A percentile compares a stretch with the other conserved stretches of the same genome.
These are phyloP conservation scores for Paradendryphiella salina DNA, from an alignment of 2,329 filamentous ascomycete genomes.

Conservation along the genomic window DNA sequence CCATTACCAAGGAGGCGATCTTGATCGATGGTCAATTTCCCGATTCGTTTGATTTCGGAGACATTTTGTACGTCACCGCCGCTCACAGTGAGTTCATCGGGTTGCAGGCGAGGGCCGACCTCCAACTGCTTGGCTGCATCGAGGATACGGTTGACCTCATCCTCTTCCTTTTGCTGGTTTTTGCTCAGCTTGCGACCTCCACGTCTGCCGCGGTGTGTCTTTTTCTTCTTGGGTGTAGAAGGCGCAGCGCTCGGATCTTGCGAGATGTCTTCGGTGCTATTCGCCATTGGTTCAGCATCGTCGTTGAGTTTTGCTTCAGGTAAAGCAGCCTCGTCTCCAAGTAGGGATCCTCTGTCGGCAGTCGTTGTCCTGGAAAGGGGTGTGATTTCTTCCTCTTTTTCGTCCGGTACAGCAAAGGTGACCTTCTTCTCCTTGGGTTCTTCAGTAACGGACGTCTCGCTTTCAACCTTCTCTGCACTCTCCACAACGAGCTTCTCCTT, in stretches of 20 bases:
- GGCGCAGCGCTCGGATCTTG: constrained; percentile 28
- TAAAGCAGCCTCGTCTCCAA: constrained; percentile 18
- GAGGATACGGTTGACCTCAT: constrained; percentile 46
- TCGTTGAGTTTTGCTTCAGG: constrained; percentile 10
- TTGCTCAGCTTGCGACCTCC: constrained; percentile 53
- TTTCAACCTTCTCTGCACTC: constrained; percentile 8
- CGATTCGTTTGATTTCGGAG: constrained; percentile 59
- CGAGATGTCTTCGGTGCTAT: constrained; percentile 22
- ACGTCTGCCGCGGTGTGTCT: constrained; percentile 55
- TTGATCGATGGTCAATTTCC: constrained; percentile 63
- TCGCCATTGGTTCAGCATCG: constrained; percentile 11
- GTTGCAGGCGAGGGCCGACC: constrained; percentile 39
- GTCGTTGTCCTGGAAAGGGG: constrained; percentile 43
- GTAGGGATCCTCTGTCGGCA: constrained; percentile 30
- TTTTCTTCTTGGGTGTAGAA: constrained; percentile 52
- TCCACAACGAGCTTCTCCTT: constrained; percentile 8
- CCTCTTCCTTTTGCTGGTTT: constrained; percentile 44
- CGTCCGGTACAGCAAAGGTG: constrained; percentile 38
- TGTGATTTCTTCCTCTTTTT: constrained; percentile 40
- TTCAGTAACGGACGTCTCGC: constrained; percentile 8
- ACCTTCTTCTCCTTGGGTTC: constrained; percentile 42
- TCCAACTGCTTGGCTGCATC: constrained; percentile 48
- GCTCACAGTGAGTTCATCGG: constrained; percentile 47
- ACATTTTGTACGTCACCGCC: constrained; percentile 53
- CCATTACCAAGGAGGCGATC: constrained; percentile 69